A percentile compares a stretch with the other conserved stretches of the same genome.
These are phyloP conservation scores for Gastrolobium villosum DNA, from an alignment of 306 rosid genomes.

Conservation along the genomic window DNA sequence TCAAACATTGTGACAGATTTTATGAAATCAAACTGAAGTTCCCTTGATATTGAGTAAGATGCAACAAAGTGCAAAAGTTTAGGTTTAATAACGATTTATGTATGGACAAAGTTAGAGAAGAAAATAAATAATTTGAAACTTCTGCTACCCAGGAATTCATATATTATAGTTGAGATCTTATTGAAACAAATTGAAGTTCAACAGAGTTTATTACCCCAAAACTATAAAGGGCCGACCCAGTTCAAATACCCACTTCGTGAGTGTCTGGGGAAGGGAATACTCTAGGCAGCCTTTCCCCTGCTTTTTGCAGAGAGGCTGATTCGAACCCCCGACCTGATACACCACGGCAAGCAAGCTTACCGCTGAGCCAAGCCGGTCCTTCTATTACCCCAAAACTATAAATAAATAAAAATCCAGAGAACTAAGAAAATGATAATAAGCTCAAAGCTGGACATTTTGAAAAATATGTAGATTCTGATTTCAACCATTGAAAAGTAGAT, in stretches of 20 bases:
- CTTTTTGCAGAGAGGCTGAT: no score
- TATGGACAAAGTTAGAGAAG: background rate
- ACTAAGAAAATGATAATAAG: background rate
- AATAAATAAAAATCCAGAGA: background rate
- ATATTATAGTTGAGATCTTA: background rate
- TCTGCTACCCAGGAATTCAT: background rate
- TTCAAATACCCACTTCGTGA: no score
- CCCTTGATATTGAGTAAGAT: background rate
- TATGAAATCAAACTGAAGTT: slow-evolving; percentile 16
- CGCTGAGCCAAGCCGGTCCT: no score
- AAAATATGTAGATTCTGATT: slow-evolving; percentile 1
- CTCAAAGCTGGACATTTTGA: background rate
- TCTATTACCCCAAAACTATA: no score
- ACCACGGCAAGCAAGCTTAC: no score
- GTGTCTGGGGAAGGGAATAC: no score
- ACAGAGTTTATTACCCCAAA: no score
- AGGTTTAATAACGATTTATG: slow-evolving; percentile 8
- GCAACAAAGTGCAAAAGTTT: background rate
- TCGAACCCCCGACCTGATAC: no score
- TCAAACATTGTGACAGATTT: background rate
- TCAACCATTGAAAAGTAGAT: slow-evolving; percentile 13
- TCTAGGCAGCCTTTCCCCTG: no score
- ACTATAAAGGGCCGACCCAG: no score
- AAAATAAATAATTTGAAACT: background rate
- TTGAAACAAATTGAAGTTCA: background rate